A percentile compares a stretch with the other conserved stretches of the same genome.
These are phyloP conservation scores for Clathrus columnatus DNA, from an alignment of 768 basidiomycete species.

Conservation along the genomic window DNA sequence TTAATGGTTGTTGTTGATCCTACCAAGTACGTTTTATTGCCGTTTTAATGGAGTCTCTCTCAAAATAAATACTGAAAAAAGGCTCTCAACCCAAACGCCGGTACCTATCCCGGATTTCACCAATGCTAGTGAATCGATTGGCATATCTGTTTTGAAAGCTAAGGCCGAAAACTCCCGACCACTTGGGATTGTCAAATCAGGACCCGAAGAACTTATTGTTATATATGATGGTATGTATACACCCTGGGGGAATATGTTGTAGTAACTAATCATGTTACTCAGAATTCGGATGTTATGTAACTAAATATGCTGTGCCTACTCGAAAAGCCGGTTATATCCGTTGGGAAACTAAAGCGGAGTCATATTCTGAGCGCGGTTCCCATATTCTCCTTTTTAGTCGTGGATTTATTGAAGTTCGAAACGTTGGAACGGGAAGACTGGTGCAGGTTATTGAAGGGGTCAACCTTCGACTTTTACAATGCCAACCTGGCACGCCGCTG, in stretches of 20 bases:
- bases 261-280: neutral
- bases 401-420: slow-evolving; percentile 69
- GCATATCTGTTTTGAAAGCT: slow-evolving; percentile 42
- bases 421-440: slow-evolving; percentile 52
- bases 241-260: no score
- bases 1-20: slow-evolving; percentile 62
- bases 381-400: slow-evolving; percentile 67
- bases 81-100: slow-evolving; percentile 29
- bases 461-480: slow-evolving; percentile 60
- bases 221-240: slow-evolving; percentile 64
- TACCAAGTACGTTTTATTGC: slow-evolving; percentile 37
- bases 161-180: slow-evolving; percentile 51
- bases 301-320: slow-evolving; percentile 55
- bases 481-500: slow-evolving; percentile 38
- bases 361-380: slow-evolving; percentile 51
- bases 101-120: slow-evolving; percentile 18
- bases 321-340: slow-evolving; percentile 57
- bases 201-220: slow-evolving; percentile 51
- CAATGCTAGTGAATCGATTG: slow-evolving; percentile 37
- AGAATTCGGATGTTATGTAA: slow-evolving; percentile 74
- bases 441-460: slow-evolving; percentile 75
- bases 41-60: neutral
- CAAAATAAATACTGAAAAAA: slow-evolving; percentile 15
- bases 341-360: slow-evolving; percentile 66
- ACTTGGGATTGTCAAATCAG: slow-evolving; percentile 55